These are phyloP conservation scores for Aethionema arabicum DNA, from an alignment of 345 rosid genomes.

Conservation along the genomic window DNA sequence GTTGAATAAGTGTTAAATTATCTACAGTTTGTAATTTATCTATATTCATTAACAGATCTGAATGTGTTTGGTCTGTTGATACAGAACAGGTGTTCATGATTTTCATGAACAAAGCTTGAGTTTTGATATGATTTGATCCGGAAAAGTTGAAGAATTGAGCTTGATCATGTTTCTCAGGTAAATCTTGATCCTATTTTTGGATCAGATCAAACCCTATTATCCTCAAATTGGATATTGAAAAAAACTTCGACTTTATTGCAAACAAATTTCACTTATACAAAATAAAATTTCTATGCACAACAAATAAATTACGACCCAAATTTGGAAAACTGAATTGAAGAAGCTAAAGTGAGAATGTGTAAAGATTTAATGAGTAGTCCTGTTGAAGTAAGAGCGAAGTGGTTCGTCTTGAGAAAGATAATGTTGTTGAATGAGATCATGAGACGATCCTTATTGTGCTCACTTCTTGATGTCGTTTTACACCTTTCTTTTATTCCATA, in stretches of 20 bases:
- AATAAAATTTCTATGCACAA: constrained; percentile 30
- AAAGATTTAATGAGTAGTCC: constrained; percentile 33
- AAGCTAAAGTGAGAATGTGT: constrained; percentile 38
- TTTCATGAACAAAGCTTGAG: too few relatives aligned
- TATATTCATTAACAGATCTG: background rate
- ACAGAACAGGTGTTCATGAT: too few relatives aligned
- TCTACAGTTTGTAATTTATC: constrained; percentile 13
- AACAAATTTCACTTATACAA: constrained; percentile 11
- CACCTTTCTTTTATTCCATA: constrained; percentile 57
- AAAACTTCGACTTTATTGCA: background rate
- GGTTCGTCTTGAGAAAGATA: constrained; percentile 35
- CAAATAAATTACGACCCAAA: constrained; percentile 13
- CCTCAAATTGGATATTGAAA: too few relatives aligned
- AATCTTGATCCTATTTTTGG: background rate
- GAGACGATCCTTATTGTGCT: constrained; percentile 26
- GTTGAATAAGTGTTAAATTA: background rate
- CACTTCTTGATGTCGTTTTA: constrained; percentile 36
- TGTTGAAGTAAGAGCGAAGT: constrained; percentile 36
- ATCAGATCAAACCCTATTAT: too few relatives aligned
- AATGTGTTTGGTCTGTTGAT: too few relatives aligned
- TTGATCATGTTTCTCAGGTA: too few relatives aligned
- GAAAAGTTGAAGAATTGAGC: too few relatives aligned
- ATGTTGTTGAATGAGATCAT: constrained; percentile 16
- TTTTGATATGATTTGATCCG: too few relatives aligned
- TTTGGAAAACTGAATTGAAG: constrained; percentile 26